Evolutionary conservation across 176 grass and related monocot genomes (phyloP), one percentile per base, ranked within the genome.

Genomic region (Lolium perenne): DNA sequence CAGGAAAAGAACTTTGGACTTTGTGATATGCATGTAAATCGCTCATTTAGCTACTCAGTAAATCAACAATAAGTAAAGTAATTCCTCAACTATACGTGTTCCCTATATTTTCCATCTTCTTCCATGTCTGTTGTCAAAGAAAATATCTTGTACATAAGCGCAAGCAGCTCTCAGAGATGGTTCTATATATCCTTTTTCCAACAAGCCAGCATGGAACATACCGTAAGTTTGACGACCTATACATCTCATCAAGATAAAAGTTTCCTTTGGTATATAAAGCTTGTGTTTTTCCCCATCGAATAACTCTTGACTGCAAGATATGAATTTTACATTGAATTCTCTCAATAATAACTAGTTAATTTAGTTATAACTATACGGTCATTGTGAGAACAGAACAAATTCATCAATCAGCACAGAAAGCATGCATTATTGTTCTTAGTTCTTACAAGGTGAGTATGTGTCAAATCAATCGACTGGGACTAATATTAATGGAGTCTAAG

Each of bases 351-450:
- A 35, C 2, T 35, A 35, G 32, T 35, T 35, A 35, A 35, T 22
- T 21, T 49, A 16, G 22, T 25, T 20, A n/a, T 26, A 13, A 66
- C 7, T 35, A 66, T 26, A 0, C 35, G 26, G 15, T 40, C 38
- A 43, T 10, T 16, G 23, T 76, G 11, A 16, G 60, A 80, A 87
- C 60, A 77, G n/a, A 68, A 0, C 62, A 66, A 66, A 66, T 35
- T 77, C 54, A 53, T 38, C 45, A 6, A 77, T 87, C 32, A 87
- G 38, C 49, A 69, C 12, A 53, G 41, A 87, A 76, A 74, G 8
- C 7, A 48, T 43, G 2, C 35, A 63, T 26, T 26, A 63, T 14
- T 63, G 60, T 5, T 66, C 32, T 70, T 0, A 8, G 57, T 10
- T 21, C 8, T 60, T 16, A 38, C 79, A 59, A 64, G 4, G 4